Evolutionary conservation across 768 basidiomycete genomes (phyloP), one percentile per base, ranked within the genome.

Genomic region (Paxillus rubicundulus): DNA sequence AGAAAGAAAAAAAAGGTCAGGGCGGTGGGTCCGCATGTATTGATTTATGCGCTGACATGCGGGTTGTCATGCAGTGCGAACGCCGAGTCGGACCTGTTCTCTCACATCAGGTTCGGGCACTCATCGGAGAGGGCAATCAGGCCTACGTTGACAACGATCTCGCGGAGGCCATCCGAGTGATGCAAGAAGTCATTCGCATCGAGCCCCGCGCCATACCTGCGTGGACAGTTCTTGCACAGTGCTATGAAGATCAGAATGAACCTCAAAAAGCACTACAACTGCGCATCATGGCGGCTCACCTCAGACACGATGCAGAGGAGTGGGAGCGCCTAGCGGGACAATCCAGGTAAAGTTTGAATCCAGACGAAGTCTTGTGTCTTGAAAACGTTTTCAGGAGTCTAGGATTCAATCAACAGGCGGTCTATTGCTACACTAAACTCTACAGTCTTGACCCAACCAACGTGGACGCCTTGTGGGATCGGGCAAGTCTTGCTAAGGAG

Each of bases 101-200:
- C 13, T 90, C 88, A 1, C 83, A 81, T 33, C 83, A 89, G 70
- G 87, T 88, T 12, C 79, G 79, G 47, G 74, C 81, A 1, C 72
- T 96, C 16, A 83, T 98, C 46, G 92, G 92, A 24, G 84, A 87
- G 49, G 95, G 90, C 18, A 95, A 94, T 64, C 83, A 89, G 61
- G 87, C 88, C 2, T 97, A 91, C 67, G 82, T 95, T 45, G 82
- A 87, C 60, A 81, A 74, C 54, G 71, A 91, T 50, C 71, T 84
- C 9, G 70, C 76, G 2, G 78, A 86, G 58, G 86, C 92, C 1
- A 84, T 92, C 33, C 80, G 83, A 17, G 78, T 86, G 21, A 89
- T 94, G 82, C 85, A 87, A 64, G 92, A 98, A 64, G 90, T 97
- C 58, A 92, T 99, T 49, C 83, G 92, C 9, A 91, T 94, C 50